Evolutionary conservation across 176 grass and related monocot species (phyloP).

Genomic region (Echinochloa phyllopogon): DNA sequence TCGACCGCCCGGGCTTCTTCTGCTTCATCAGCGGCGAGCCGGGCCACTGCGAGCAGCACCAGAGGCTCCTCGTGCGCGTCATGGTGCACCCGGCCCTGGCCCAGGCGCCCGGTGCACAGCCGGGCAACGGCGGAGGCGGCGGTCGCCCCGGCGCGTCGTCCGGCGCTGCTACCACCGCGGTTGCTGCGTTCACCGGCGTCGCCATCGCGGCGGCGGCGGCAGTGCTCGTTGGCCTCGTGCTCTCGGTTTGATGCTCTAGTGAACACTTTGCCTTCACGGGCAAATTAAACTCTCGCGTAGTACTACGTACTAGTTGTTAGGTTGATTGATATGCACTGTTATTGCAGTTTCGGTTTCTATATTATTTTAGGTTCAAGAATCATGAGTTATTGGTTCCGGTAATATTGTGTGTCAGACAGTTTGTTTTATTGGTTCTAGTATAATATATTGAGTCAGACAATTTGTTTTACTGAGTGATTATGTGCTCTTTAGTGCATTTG

Average conservation of each 20-base stretch:
- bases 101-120: neutral
- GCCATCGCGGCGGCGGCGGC: neutral
- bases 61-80: conserved; percentile 79
- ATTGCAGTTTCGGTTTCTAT: neutral
- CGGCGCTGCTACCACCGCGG: neutral
- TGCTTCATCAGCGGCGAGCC: conserved; percentile 83
- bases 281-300: neutral
- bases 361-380: conserved; percentile 1
- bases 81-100: conserved; percentile 46
- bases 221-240: neutral
- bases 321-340: neutral
- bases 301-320: neutral
- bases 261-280: neutral
- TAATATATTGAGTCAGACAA: neutral
- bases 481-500: neutral
- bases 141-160: neutral
- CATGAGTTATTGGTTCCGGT: neutral
- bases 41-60: conserved; percentile 62
- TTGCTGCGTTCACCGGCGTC: neutral
- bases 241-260: conserved; percentile 22
- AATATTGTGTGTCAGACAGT: neutral
- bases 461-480: neutral
- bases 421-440: neutral
- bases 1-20: conserved; percentile 68
- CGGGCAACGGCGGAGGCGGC: neutral